These are phyloP conservation scores for Corymbia maculata DNA, from an alignment of 345 rosid species.

Conservation along the genomic window DNA sequence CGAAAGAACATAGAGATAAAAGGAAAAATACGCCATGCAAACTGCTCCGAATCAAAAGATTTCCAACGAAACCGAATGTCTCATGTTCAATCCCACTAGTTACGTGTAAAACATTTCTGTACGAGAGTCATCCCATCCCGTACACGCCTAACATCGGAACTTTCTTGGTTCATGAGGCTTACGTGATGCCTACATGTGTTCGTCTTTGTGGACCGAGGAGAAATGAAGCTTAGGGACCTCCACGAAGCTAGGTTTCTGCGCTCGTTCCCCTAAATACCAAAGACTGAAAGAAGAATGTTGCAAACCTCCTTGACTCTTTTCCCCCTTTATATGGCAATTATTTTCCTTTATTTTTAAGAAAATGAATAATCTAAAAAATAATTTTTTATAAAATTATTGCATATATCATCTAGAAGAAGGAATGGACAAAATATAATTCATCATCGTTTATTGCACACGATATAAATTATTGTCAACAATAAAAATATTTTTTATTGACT, in stretches of 20 bases:
- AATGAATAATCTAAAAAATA: too few species aligned
- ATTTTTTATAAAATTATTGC: too few species aligned
- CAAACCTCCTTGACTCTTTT: not conserved
- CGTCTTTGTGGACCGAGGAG: not conserved
- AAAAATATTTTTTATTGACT: too few species aligned
- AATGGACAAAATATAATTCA: accelerated
- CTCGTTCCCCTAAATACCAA: not conserved
- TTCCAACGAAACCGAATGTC: not conserved
- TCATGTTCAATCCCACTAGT: not conserved
- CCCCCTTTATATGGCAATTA: not conserved
- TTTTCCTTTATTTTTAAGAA: accelerated
- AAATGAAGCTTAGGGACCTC: not conserved
- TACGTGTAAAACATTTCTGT: not conserved
- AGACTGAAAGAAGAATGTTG: not conserved
- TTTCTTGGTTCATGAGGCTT: accelerated
- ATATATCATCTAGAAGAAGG: too few species aligned
- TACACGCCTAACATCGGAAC: not conserved
- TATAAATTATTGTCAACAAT: too few species aligned
- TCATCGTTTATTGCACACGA: too few species aligned
- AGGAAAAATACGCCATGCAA: accelerated
- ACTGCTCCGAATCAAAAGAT: not conserved
- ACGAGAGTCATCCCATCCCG: not conserved
- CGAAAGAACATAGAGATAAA: not conserved
- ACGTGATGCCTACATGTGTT: accelerated
- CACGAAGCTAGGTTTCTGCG: not conserved